Conservation (phyloP, 176 grass and related monocot genomes). For the Luzula sylvatica region DNA sequence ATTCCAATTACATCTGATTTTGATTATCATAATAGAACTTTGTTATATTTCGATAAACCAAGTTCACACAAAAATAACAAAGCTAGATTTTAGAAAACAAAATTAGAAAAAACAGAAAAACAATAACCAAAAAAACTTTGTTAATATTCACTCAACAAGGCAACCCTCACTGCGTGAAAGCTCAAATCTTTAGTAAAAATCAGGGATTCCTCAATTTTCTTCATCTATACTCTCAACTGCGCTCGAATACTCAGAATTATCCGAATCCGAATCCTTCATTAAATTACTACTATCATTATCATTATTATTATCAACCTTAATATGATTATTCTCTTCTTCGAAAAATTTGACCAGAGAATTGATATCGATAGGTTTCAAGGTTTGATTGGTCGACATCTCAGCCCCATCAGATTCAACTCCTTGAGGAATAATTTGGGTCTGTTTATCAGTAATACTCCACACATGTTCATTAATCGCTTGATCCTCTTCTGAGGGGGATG, state of each 20-base stretch:
- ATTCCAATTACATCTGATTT: no score
- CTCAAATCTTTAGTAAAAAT: no score
- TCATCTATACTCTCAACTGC: constrained; percentile 51
- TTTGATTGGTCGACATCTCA: constrained; percentile 46
- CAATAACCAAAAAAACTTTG: no score
- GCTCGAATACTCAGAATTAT: constrained; percentile 36
- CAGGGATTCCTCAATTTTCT: no score
- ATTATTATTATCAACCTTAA: neutral
- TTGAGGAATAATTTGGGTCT: constrained; percentile 39
- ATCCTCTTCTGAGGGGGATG: no score
- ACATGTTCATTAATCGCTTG: constrained; percentile 47
- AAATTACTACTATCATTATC: constrained; percentile 14
- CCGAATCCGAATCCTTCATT: constrained; percentile 50
- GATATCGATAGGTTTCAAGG: constrained; percentile 68
- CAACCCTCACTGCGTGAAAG: no score
- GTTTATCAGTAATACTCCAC: constrained; percentile 18
- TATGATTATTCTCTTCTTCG: constrained; percentile 41
- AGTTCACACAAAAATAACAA: no score
- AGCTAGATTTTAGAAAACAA: no score
- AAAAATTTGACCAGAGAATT: constrained; percentile 29
- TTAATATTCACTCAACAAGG: no score
- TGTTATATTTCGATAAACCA: no score
- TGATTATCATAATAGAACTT: no score
- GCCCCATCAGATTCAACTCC: constrained; percentile 54
- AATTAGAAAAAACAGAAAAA: no score